Evolutionary conservation across 805 yeast genomes (phyloP).

Genomic region (Myxozyma sirexii): DNA sequence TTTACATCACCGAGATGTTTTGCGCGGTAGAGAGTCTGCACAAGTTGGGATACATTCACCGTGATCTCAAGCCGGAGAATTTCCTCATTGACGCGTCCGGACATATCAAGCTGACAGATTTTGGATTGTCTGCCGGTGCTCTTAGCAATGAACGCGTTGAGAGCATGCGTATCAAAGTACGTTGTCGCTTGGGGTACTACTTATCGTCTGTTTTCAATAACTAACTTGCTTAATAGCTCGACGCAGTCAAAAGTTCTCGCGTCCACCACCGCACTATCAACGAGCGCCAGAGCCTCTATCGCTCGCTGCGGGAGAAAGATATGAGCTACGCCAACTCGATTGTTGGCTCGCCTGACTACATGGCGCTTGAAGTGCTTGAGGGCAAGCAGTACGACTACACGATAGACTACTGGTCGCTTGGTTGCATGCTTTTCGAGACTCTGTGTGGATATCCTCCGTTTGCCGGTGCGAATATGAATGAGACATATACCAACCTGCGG

Average conservation of each 20-base stretch:
- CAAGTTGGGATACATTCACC: conserved; percentile 91
- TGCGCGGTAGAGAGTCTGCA: conserved; percentile 91
- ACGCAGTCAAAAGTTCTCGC: conserved; percentile 68
- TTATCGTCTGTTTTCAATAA: neutral
- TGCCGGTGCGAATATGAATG: conserved; percentile 90
- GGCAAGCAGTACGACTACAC: conserved; percentile 94
- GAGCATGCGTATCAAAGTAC: conserved; percentile 74
- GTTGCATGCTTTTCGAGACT: conserved; percentile 95
- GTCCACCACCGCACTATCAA: conserved; percentile 66
- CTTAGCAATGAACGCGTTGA: conserved; percentile 92
- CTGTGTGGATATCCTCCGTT: conserved; percentile 97
- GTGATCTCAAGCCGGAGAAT: conserved; percentile 94
- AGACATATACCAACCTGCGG: conserved; percentile 89
- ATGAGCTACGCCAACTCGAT: conserved; percentile 89
- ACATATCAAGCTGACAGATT: conserved; percentile 84
- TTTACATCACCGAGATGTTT: conserved; percentile 95
- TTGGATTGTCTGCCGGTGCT: conserved; percentile 96
- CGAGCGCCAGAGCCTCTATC: conserved; percentile 86
- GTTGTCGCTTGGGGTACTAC: neutral
- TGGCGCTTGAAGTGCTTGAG: conserved; percentile 96
- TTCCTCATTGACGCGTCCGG: conserved; percentile 76
- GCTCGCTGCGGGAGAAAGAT: conserved; percentile 69
- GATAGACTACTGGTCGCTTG: conserved; percentile 98
- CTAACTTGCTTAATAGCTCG: conserved; percentile 46
- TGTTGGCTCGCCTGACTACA: conserved; percentile 98